These are phyloP conservation scores for Effrenium voratum DNA, from an alignment of 73 alveolate genomes.

Conservation along the genomic window DNA sequence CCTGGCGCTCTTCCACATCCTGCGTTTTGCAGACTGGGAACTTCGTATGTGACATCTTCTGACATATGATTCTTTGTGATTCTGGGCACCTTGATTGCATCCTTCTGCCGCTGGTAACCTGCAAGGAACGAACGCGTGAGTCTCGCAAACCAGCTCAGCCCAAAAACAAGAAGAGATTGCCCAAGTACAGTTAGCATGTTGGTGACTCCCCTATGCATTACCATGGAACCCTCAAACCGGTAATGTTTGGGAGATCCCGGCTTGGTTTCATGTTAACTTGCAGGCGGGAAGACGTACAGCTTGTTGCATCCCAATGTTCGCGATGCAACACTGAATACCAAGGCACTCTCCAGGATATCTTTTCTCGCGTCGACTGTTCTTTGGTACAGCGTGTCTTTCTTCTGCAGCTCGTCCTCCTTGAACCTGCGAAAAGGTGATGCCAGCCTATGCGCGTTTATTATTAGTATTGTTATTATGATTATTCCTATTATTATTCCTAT, in stretches of 20 bases:
- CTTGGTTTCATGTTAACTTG: too few species aligned
- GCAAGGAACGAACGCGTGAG: too few species aligned
- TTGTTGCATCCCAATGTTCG: too few species aligned
- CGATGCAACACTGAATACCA: too few species aligned
- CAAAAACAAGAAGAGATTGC: neutral
- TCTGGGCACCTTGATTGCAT: constrained; percentile 53
- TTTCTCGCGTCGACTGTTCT: constrained; percentile 74
- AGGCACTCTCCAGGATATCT: constrained; percentile 58
- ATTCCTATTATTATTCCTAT: neutral
- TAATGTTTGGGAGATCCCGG: too few species aligned
- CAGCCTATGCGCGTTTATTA: neutral
- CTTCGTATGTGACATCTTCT: neutral
- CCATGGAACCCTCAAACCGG: too few species aligned
- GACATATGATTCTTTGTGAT: neutral
- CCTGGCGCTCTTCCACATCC: constrained; percentile 86
- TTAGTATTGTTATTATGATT: neutral
- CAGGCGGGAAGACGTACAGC: too few species aligned
- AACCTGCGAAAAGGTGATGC: neutral
- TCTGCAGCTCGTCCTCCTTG: constrained; percentile 83
- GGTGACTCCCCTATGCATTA: neutral
- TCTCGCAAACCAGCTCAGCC: neutral
- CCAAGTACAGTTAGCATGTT: neutral
- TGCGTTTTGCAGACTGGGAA: neutral
- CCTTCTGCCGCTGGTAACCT: constrained; percentile 76
- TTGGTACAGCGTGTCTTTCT: constrained; percentile 77